phyloP scores from a whole-genome alignment of 1,284 basidiomycete species.

The Melampsora americana region DNA sequence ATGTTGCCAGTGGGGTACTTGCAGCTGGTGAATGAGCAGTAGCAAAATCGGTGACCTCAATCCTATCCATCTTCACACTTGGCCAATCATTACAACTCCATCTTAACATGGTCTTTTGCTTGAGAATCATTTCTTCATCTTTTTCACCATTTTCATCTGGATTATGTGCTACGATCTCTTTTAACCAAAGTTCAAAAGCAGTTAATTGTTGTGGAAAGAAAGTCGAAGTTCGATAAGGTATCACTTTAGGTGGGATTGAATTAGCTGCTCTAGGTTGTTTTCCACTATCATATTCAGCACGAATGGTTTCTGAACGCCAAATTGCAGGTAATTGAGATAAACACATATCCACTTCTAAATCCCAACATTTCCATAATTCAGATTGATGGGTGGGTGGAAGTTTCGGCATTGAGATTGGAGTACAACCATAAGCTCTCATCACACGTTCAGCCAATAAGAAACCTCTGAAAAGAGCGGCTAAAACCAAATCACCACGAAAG shows the following conservation, averaged over 20 bases:
- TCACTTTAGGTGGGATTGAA: constrained; percentile 22
- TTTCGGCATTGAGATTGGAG: constrained; percentile 39
- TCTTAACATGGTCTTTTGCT: constrained; percentile 18
- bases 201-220: constrained; percentile 43
- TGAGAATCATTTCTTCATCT: constrained; percentile 23
- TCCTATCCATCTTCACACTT: constrained; percentile 28
- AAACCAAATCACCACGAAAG: constrained; percentile 41
- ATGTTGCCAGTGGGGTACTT: neutral
- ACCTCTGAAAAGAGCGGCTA: constrained; percentile 37
- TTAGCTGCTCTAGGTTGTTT: constrained; percentile 23
- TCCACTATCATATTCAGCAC: constrained; percentile 20
- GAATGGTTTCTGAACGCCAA: constrained; percentile 32
- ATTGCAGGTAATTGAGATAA: constrained; percentile 35
- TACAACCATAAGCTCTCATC: constrained; percentile 44
- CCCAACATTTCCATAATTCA: constrained; percentile 44
- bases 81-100: constrained; percentile 43
- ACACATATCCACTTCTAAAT: constrained; percentile 44
- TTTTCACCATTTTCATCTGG: constrained; percentile 34
- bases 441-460: constrained; percentile 41
- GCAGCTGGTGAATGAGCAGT: neutral
- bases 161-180: constrained; percentile 30
- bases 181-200: constrained; percentile 44
- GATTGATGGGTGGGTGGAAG: constrained; percentile 38
- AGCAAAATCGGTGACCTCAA: constrained; percentile 37
- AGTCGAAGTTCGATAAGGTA: constrained; percentile 34